phyloP scores from a whole-genome alignment of 371 early-diverging fungal genomes.

The Rhizopus sp. region DNA sequence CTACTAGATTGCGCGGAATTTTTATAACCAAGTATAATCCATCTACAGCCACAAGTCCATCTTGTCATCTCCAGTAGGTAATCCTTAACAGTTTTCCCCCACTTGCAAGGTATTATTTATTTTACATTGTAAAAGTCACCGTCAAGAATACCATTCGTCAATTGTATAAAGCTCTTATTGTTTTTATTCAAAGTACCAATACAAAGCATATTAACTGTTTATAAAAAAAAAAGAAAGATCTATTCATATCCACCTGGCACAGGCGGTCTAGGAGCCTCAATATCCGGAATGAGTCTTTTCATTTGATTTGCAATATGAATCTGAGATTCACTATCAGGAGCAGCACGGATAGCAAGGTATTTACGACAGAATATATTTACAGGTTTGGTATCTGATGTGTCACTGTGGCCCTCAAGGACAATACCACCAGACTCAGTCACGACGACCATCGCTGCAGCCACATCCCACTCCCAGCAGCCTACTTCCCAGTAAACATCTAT shows the following conservation, averaged over 20 bases:
- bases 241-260: constrained; percentile 53
- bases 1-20: too few species aligned
- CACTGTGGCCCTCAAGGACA: constrained; percentile 57
- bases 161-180: too few species aligned
- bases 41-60: too few species aligned
- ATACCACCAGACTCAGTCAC: constrained; percentile 77
- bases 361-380: constrained; percentile 54
- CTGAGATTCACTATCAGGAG: constrained; percentile 30
- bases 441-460: constrained; percentile 77
- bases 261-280: constrained; percentile 43
- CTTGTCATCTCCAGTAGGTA: too few species aligned
- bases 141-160: too few species aligned
- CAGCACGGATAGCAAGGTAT: constrained; percentile 51
- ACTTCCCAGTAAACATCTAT: constrained; percentile 92
- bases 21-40: too few species aligned
- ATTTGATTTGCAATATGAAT: constrained; percentile 40
- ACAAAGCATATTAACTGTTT: too few species aligned
- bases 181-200: too few species aligned
- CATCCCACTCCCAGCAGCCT: constrained; percentile 84
- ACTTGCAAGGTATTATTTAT: too few species aligned
- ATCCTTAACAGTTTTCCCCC: too few species aligned
- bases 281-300: constrained; percentile 44
- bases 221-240: background rate
- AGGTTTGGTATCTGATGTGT: constrained; percentile 20
- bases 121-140: too few species aligned